A percentile compares a stretch with the other conserved stretches of the same genome.
Evolutionary conservation across 306 rosid genomes (phyloP).

Genomic region (Castanea sativa): DNA sequence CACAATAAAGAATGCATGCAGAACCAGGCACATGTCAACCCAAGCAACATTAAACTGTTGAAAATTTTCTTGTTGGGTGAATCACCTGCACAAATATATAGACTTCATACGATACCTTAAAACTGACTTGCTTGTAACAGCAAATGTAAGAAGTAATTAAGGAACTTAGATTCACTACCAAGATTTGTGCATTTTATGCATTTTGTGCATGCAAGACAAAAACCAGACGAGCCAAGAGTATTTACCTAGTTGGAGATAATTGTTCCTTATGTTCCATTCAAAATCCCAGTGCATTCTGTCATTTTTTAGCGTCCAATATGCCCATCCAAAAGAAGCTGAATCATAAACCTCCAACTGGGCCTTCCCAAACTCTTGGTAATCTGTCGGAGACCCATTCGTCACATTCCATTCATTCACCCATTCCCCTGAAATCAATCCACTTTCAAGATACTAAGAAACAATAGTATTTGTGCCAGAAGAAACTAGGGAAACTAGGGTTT

Average conservation of each 20-base stretch:
- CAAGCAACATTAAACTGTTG: constrained; percentile 28
- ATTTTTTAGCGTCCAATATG: constrained; percentile 81
- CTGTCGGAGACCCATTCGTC: constrained; percentile 48
- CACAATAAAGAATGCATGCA: constrained; percentile 39
- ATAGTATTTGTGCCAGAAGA: background rate
- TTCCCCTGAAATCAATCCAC: constrained; percentile 36
- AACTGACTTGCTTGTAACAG: background rate
- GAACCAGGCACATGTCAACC: constrained; percentile 38
- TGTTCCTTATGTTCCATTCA: constrained; percentile 77
- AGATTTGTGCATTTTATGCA: background rate
- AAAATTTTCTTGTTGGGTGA: constrained; percentile 42
- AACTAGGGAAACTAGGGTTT: background rate
- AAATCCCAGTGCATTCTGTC: constrained; percentile 85
- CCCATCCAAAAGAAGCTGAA: constrained; percentile 86
- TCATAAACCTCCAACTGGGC: constrained; percentile 75
- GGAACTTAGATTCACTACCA: background rate
- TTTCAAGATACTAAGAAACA: background rate
- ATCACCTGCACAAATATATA: constrained; percentile 44
- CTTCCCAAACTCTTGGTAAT: constrained; percentile 70
- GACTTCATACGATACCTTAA: background rate
- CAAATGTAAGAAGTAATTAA: background rate
- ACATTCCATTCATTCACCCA: constrained; percentile 63
- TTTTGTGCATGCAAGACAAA: background rate
- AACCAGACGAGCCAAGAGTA: constrained; percentile 6
- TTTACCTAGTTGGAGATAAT: constrained; percentile 69